Evolutionary conservation across 768 basidiomycete genomes (phyloP).

Genomic region (Gloeophyllum trabeum): DNA sequence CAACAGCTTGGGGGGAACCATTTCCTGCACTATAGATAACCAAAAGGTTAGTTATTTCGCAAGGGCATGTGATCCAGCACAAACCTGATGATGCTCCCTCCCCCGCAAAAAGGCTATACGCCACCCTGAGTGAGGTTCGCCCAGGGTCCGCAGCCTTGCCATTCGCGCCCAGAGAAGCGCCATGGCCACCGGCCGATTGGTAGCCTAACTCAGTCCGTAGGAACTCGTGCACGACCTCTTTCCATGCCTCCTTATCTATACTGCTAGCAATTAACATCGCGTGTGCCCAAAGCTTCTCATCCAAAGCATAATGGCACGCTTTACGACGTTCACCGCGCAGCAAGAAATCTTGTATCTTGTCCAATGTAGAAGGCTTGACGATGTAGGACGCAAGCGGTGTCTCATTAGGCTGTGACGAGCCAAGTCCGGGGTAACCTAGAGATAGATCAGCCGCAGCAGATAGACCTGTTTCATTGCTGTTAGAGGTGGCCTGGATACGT

Average conservation of each 20-base stretch:
- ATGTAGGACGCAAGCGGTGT: constrained; percentile 44
- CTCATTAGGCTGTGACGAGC: constrained; percentile 24
- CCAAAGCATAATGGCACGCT: constrained; percentile 82
- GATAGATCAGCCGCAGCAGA: neutral
- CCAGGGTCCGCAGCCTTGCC: constrained; percentile 26
- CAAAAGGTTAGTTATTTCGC: neutral
- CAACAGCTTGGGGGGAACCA: constrained; percentile 48
- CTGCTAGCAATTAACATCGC: constrained; percentile 91
- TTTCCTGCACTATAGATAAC: constrained; percentile 50
- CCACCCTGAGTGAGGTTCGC: constrained; percentile 64
- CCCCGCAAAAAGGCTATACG: constrained; percentile 78
- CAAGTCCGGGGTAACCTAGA: neutral
- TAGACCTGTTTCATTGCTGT: neutral
- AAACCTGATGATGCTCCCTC: constrained; percentile 69
- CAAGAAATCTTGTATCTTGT: constrained; percentile 71
- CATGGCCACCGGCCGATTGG: constrained; percentile 16
- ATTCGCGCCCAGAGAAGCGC: constrained; percentile 9
- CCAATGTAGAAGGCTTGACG: constrained; percentile 52
- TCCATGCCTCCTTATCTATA: constrained; percentile 90
- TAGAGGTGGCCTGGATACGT: constrained; percentile 17
- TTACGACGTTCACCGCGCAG: constrained; percentile 75
- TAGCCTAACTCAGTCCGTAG: constrained; percentile 60
- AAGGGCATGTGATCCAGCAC: constrained; percentile 8
- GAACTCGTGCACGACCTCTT: constrained; percentile 82
- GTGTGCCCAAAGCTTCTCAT: constrained; percentile 89